Conservation (phyloP, 1,284 basidiomycete genomes). For the Coniophora puteana region DNA sequence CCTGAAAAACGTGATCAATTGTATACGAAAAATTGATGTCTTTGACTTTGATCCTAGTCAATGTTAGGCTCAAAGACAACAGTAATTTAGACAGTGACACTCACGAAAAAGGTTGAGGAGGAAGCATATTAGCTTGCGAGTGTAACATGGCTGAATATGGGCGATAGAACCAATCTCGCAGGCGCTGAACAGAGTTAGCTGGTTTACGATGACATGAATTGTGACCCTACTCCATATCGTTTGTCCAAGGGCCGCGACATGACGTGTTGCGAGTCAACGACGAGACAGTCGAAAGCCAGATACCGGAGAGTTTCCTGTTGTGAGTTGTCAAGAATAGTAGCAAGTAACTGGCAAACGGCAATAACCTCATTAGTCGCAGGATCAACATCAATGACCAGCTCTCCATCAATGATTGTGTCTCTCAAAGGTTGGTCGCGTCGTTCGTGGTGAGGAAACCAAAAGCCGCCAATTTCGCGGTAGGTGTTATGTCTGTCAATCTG, state of each 20-base stretch:
- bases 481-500: slow-evolving; percentile 95
- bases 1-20: slow-evolving; percentile 79
- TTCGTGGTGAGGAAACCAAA: slow-evolving; percentile 89
- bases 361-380: slow-evolving; percentile 64
- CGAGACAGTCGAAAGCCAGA: slow-evolving; percentile 92
- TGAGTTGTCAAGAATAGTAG: slow-evolving; percentile 2
- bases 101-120: slow-evolving; percentile 82
- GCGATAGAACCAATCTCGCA: slow-evolving; percentile 80
- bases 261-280: slow-evolving; percentile 83
- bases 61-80: slow-evolving; percentile 10
- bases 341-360: slow-evolving; percentile 5
- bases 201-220: neutral
- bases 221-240: slow-evolving; percentile 79
- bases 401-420: slow-evolving; percentile 90
- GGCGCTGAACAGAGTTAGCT: slow-evolving; percentile 48
- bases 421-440: slow-evolving; percentile 60
- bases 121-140: slow-evolving; percentile 63
- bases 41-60: slow-evolving; percentile 78
- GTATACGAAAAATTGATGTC: slow-evolving; percentile 88
- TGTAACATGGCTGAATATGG: slow-evolving; percentile 74
- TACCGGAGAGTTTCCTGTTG: slow-evolving; percentile 75
- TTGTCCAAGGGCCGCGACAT: slow-evolving; percentile 82
- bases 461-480: slow-evolving; percentile 71
- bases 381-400: slow-evolving; percentile 91
- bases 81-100: slow-evolving; percentile 25